Percentiles rank a stretch among this genome's conserved stretches.
Evolutionary conservation across 2,329 filamentous ascomycete genomes (phyloP).

Genomic region (Colletotrichum sp.): DNA sequence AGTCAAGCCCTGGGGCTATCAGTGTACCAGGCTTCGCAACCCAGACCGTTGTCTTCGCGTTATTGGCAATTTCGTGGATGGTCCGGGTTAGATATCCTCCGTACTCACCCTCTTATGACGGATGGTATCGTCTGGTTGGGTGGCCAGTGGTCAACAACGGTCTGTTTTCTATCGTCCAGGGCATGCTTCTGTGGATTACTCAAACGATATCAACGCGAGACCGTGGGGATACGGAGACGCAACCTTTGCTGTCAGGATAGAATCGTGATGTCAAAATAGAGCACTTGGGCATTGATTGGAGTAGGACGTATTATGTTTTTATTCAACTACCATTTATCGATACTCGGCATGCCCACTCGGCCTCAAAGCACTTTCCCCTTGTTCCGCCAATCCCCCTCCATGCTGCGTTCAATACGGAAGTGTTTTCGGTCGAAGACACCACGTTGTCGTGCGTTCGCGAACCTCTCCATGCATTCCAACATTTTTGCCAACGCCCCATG

Average conservation of each 20-base stretch:
- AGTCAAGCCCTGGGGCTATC: neutral
- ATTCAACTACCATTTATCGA: neutral
- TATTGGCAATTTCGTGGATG: neutral
- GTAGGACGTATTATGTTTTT: neutral
- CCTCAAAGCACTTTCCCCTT: neutral
- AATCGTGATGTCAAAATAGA: neutral
- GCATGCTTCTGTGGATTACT: neutral
- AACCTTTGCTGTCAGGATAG: neutral
- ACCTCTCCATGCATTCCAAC: neutral
- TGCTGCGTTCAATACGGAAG: neutral
- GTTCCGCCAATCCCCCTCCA: fast-evolving
- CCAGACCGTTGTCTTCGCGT: neutral
- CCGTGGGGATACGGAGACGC: neutral
- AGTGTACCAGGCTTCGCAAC: neutral
- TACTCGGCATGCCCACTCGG: neutral
- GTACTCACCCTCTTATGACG: neutral
- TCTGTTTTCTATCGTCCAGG: neutral
- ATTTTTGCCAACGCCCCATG: neutral
- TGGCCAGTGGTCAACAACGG: slow-evolving; percentile 1
- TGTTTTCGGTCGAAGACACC: neutral
- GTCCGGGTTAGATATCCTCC: neutral
- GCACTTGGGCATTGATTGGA: neutral
- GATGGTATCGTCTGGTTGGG: slow-evolving; percentile 5
- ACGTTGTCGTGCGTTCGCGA: neutral
- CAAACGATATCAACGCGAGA: neutral